phyloP scores from a whole-genome alignment of 371 early-diverging fungal species.

The Lichtheimia ornata region DNA sequence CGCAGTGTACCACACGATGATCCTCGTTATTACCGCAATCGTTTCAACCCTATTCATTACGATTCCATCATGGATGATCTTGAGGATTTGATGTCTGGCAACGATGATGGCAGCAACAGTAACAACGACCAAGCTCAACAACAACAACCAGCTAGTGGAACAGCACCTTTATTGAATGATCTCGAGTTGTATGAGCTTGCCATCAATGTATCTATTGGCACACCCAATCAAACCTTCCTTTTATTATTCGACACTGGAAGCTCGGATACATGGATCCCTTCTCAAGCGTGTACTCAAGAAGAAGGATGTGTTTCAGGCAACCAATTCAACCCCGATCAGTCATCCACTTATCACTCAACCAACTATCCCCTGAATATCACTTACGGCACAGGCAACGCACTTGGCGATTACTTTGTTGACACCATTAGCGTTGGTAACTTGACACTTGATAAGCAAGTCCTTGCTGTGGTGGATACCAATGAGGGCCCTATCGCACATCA shows the following conservation, averaged over 20 bases:
- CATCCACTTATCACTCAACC: slow-evolving; percentile 17
- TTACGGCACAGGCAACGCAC: slow-evolving; percentile 20
- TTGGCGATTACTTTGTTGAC: slow-evolving; percentile 24
- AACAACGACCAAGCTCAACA: neutral
- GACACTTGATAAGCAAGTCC: slow-evolving; percentile 14
- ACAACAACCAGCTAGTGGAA: neutral
- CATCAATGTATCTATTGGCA: slow-evolving; percentile 55
- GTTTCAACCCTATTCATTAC: slow-evolving; percentile 12
- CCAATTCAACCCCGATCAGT: slow-evolving; percentile 17
- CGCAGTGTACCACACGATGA: slow-evolving; percentile 9
- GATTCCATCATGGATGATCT: slow-evolving; percentile 4
- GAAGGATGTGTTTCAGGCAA: slow-evolving; percentile 21
- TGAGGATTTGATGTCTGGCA: neutral
- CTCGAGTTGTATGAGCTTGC: slow-evolving; percentile 31
- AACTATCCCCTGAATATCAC: slow-evolving; percentile 17
- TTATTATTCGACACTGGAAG: slow-evolving; percentile 74
- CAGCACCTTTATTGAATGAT: slow-evolving; percentile 29
- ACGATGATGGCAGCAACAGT: neutral
- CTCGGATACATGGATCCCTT: slow-evolving; percentile 59
- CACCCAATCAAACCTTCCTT: slow-evolving; percentile 63
- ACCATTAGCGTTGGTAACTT: slow-evolving; percentile 16
- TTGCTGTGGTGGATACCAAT: slow-evolving; percentile 19
- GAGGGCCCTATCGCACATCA: slow-evolving; percentile 22
- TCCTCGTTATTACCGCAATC: slow-evolving; percentile 11
- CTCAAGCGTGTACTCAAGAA: slow-evolving; percentile 32